Evolutionary conservation across 176 grass and related monocot genomes (phyloP).

Genomic region (Pontederia paniculata): DNA sequence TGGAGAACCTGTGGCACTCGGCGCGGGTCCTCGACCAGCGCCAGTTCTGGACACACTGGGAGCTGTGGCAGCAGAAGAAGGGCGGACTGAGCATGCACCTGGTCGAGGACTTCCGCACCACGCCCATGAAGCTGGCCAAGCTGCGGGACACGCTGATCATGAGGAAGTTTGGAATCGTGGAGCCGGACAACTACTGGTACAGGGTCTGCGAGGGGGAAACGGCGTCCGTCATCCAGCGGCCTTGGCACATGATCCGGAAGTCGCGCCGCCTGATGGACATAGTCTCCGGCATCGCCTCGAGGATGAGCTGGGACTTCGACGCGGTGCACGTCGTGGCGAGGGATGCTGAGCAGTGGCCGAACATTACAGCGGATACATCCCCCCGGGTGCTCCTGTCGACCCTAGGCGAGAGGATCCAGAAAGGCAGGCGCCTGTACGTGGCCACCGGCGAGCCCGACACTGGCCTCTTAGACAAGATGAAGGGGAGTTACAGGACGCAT

Average conservation of each 20-base stretch:
- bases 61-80: background rate
- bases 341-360: constrained; percentile 56
- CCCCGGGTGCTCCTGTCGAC: constrained; percentile 48
- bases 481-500: constrained; percentile 77
- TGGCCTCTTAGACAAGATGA: constrained; percentile 80
- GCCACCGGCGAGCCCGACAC: constrained; percentile 86
- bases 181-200: constrained; percentile 99
- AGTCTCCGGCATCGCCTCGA: constrained; percentile 72
- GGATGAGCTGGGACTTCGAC: constrained; percentile 88
- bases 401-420: constrained; percentile 43
- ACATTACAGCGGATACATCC: constrained; percentile 68
- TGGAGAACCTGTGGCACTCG: background rate
- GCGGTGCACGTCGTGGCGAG: constrained; percentile 67
- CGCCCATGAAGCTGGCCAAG: constrained; percentile 85
- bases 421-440: constrained; percentile 66
- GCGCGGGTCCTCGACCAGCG: background rate
- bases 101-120: background rate
- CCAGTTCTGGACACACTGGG: constrained; percentile 3
- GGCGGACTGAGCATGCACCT: too few relatives aligned
- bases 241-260: constrained; percentile 88
- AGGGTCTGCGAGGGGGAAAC: constrained; percentile 77
- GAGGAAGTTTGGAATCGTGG: constrained; percentile 72
- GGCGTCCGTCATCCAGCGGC: constrained; percentile 65
- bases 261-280: constrained; percentile 92
- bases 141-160: constrained; percentile 71